Base-by-base conservation (phyloP, 2,329 filamentous ascomycete species). In the Dactylella cylindrospora region DNA sequence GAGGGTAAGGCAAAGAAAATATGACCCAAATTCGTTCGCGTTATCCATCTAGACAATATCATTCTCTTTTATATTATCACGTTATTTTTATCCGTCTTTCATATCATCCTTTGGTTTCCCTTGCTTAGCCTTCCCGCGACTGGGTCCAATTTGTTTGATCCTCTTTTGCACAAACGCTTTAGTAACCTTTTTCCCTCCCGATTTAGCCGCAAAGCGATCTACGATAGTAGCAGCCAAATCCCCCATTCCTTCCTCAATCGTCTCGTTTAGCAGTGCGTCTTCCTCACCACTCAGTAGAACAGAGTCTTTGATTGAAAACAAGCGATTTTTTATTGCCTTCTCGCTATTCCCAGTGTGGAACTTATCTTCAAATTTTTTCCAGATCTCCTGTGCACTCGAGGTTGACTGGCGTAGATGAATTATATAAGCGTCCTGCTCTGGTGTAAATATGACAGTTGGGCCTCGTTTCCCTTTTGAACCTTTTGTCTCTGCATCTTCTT, bases 91-190 rank as follows among this genome's bases (percentile, higher is more conserved):
- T 32, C 36, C 32, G 3, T 38, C 22, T 19, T 47, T n/a, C 9
- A 35, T 29, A 5, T 32, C 47, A 7, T 52, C 47, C 9, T 28
- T 13, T 6, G 19, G 5, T 4, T 35, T 28, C 13, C 26, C 36
- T 29, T 25, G 25, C 17, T 29, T 12, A 25, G 19, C 20, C 35
- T n/a, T 23, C n/a, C 39, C 28, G 10, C 41, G 15, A 19, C 15
- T 8, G 22, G 3, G 6, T 33, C 20, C 13, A 31, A 13, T 1
- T 54, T 23, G n/a, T 26, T 47, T 55, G 23, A 55, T 47, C 33
- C 41, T 55, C 51, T 55, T 46, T n/a, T 55, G 33, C 7, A 55
- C 51, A 32, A 39, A 55, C 2, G 5, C 33, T 15, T 41, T 55
- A 4, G 51, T 55, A 22, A 55, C 41, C 26, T 47, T 55, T 9